phyloP scores from a whole-genome alignment of 495 filamentous ascomycete genomes.

The Parmelia sp. region DNA sequence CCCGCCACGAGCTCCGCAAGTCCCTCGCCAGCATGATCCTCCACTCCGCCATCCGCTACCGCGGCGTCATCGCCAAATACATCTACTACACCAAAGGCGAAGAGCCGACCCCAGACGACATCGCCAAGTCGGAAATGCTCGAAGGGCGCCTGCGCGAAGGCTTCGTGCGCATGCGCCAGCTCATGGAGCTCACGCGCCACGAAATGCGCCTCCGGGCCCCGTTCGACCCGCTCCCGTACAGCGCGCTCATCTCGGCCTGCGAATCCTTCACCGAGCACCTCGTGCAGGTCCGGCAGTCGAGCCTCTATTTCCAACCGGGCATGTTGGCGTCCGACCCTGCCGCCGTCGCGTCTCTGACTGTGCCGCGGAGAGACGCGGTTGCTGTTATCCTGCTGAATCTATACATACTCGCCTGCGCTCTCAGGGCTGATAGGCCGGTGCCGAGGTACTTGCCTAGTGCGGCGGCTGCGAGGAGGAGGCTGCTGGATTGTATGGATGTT shows the following conservation, averaged over 20 bases:
- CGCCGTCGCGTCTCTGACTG: constrained; percentile 38
- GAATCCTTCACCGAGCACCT: constrained; percentile 54
- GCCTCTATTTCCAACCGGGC: constrained; percentile 49
- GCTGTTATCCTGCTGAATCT: constrained; percentile 52
- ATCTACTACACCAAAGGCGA: constrained; percentile 50
- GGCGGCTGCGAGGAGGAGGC: constrained; percentile 43
- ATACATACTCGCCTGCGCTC: constrained; percentile 49
- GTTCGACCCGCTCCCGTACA: constrained; percentile 51
- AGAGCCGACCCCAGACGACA: constrained; percentile 43
- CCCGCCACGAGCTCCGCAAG: constrained; percentile 52
- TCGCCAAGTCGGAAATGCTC: constrained; percentile 50
- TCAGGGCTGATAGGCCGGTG: constrained; percentile 44
- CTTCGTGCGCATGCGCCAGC: constrained; percentile 51
- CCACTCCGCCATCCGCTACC: constrained; percentile 49
- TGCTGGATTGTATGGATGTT: constrained; percentile 46
- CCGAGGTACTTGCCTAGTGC: constrained; percentile 51
- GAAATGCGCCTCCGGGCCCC: constrained; percentile 53
- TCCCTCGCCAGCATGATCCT: constrained; percentile 49
- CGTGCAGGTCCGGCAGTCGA: constrained; percentile 50
- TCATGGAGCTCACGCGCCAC: constrained; percentile 51
- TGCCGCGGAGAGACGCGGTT: constrained; percentile 48
- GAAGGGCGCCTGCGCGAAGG: constrained; percentile 52
- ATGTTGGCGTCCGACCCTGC: constrained; percentile 26
- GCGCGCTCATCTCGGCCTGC: constrained; percentile 46
- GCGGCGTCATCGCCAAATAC: constrained; percentile 50